Conservation (phyloP, 352 stramenopile genomes). For the Globisporangium nagaii region DNA sequence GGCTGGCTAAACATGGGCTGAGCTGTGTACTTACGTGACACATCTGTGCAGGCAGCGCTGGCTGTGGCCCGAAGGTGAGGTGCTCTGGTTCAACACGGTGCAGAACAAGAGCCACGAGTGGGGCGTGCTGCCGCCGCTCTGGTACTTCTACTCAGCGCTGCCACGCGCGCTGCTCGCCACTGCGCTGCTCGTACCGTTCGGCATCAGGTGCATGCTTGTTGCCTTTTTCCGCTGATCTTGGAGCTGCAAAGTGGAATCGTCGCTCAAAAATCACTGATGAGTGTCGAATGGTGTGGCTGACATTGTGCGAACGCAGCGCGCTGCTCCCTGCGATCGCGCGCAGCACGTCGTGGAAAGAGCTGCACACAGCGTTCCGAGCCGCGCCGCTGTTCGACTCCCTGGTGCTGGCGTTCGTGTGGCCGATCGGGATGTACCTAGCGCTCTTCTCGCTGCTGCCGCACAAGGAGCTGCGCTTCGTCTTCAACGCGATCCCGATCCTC, state of each 20-base stretch:
- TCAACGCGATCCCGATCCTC: conserved; percentile 95
- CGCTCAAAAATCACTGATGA: not conserved
- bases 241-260: not conserved
- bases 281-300: not conserved
- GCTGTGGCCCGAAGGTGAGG: conserved; percentile 97
- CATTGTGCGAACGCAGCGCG: conserved; percentile 20
- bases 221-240: too few species aligned
- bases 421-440: conserved; percentile 82
- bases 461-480: conserved; percentile 98
- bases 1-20: too few species aligned
- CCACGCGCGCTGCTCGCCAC: conserved; percentile 86
- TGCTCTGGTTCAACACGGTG: conserved; percentile 96
- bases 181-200: conserved; percentile 76
- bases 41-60: conserved; percentile 42
- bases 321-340: conserved; percentile 36
- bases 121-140: conserved; percentile 93
- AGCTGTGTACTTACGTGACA: not conserved
- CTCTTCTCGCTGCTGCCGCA: conserved; percentile 96
- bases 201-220: conserved; percentile 47
- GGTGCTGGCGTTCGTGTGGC: conserved; percentile 56
- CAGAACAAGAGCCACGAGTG: conserved; percentile 97
- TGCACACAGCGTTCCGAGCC: conserved; percentile 24
- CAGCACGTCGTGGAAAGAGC: conserved; percentile 37
- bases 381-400: conserved; percentile 43
- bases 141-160: conserved; percentile 96